These are phyloP conservation scores for Herpotrichia juniperi DNA, from an alignment of 2,329 filamentous ascomycete genomes.

Conservation along the genomic window DNA sequence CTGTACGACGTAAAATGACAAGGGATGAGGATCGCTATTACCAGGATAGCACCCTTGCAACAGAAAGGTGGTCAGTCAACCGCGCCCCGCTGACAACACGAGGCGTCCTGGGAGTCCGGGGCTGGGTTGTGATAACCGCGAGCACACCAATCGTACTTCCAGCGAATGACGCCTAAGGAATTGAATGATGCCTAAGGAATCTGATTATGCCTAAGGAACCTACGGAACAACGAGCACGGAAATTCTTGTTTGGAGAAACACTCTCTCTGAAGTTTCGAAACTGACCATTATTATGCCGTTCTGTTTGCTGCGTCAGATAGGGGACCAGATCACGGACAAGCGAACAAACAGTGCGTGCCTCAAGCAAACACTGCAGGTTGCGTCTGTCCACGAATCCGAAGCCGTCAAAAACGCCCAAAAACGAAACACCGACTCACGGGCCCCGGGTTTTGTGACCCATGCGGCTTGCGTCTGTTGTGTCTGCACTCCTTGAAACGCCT, in stretches of 20 bases:
- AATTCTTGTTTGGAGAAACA: background rate
- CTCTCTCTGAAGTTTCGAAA: conserved; percentile 1
- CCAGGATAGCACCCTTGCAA: background rate
- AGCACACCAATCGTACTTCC: background rate
- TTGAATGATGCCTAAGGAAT: background rate
- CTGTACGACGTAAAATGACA: conserved; percentile 2
- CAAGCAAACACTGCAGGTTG: background rate
- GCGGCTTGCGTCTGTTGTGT: background rate
- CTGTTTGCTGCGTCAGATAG: background rate
- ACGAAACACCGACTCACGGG: conserved; percentile 2
- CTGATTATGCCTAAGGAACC: no score
- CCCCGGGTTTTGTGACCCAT: conserved; percentile 5
- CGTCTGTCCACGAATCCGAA: background rate
- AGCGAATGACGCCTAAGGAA: background rate
- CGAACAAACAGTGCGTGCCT: background rate
- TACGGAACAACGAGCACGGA: background rate
- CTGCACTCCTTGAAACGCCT: conserved; percentile 11
- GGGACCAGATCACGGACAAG: background rate
- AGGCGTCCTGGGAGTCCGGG: conserved; percentile 2
- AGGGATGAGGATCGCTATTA: conserved; percentile 4
- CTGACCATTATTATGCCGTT: background rate
- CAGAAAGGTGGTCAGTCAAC: background rate
- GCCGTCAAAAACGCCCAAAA: background rate
- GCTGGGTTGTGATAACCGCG: background rate
- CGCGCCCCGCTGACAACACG: conserved; percentile 1